Evolutionary conservation across 2,329 filamentous ascomycete genomes (phyloP).

Genomic region (Aureobasidium vineae): DNA sequence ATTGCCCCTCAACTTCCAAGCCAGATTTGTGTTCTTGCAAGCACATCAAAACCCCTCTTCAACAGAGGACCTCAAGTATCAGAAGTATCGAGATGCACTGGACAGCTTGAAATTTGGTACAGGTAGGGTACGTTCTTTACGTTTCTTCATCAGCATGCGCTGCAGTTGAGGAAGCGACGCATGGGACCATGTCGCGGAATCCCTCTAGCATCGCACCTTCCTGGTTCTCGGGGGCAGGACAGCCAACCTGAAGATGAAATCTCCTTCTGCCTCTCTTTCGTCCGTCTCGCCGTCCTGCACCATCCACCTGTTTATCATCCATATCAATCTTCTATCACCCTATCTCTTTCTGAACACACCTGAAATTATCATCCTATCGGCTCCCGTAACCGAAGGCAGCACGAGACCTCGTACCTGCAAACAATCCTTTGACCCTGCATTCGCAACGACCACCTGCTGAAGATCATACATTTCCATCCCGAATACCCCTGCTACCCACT

Average conservation of each 20-base stretch:
- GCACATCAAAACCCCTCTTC: background rate
- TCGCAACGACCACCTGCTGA: background rate
- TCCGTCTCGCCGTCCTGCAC: background rate
- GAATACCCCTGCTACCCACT: conserved; percentile 2
- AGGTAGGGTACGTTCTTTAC: background rate
- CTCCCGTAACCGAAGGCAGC: conserved; percentile 1
- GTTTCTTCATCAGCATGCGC: background rate
- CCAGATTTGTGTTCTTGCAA: background rate
- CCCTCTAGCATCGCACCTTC: background rate
- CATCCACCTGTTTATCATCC: background rate
- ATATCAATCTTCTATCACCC: background rate
- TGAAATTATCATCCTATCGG: background rate
- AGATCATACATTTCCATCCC: background rate
- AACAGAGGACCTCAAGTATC: background rate
- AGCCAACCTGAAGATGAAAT: background rate
- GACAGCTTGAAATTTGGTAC: background rate
- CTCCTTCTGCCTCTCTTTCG: background rate
- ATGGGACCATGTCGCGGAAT: background rate
- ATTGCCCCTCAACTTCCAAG: background rate
- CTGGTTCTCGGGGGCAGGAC: background rate
- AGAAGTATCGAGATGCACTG: background rate
- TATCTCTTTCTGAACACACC: conserved; percentile 6
- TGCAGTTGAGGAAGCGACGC: conserved; percentile 1
- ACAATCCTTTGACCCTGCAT: background rate
- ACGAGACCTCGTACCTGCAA: conserved; percentile 18